Evolutionary conservation across 257 asterid genomes (phyloP), one percentile per base, ranked within the genome.

Genomic region (Solanum sejunctum): DNA sequence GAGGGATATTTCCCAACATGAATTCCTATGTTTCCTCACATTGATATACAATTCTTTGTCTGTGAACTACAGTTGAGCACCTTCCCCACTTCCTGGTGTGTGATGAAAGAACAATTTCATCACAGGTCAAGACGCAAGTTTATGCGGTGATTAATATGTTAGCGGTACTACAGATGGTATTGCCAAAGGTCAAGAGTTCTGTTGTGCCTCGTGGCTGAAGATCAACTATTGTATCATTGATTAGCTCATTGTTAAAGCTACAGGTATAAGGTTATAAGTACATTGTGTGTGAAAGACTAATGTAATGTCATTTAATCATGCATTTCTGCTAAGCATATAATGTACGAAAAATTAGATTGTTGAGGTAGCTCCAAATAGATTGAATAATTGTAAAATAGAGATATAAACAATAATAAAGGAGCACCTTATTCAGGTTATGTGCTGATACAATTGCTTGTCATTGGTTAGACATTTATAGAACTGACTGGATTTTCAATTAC

Each of bases 51-150:
- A 45, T 57, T 32, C 47, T 63, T 47, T n/a, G 73, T 83, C 83
- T 64, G 47, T 88, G 73, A 32, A 60, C 85, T 84, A 83, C 93
- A 96, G 97, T 71, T 95, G 90, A 96, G 98, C 93, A 91, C 89
- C 57, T 96, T 96, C 67, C 95, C 91, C 28, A 75, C 80, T 87
- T 90, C 95, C 49, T 95, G 99, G 97, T 93, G 98, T 85, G 86
- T 91, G 88, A 92, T 95, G 18, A 92, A 84, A 90, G 93, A 88
- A 92, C 95, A 95, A 80, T 95, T 88, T 85, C 92, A 91, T 84
- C 92, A 80, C 7, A 87, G 84, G 90, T 90, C 93, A 81, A 93
- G 90, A 86, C 92, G 91, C 87, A 92, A 87, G 85, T 88, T 90
- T 66, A 75, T 89, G 82, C 93, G 98, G 98, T 92, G 88, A 93